Percentiles rank a stretch among this genome's conserved stretches.
Evolutionary conservation across 164 flowering plant genomes (phyloP).

Genomic region (Houttuynia cordata): DNA sequence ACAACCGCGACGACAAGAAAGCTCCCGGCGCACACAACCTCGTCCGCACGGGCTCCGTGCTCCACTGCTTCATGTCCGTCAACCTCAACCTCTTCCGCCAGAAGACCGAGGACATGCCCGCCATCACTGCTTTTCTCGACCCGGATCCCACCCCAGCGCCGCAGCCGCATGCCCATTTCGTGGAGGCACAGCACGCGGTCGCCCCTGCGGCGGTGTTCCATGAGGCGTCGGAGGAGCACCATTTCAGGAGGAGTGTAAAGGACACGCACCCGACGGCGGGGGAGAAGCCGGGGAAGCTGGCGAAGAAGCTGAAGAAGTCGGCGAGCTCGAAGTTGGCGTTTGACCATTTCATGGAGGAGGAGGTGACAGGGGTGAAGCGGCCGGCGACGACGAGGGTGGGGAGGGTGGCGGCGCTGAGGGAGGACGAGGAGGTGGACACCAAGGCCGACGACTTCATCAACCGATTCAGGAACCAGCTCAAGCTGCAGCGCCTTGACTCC

Average conservation of each 20-base stretch:
- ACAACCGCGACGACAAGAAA: neutral
- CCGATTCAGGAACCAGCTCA: conserved; percentile 42
- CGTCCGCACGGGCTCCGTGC: conserved; percentile 26
- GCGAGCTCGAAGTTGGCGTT: conserved; percentile 14
- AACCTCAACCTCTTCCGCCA: conserved; percentile 12
- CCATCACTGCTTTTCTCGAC: neutral
- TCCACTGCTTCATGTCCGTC: conserved; percentile 32
- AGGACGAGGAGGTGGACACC: conserved; percentile 39
- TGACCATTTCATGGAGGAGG: conserved; percentile 13
- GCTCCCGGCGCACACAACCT: neutral
- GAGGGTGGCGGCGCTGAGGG: conserved; percentile 9
- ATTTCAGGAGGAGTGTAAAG: conserved; percentile 6
- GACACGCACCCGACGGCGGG: conserved; percentile 9
- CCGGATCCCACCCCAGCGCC: no score
- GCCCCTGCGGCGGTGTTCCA: conserved; percentile 1
- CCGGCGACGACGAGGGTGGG: conserved; percentile 17
- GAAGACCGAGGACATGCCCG: conserved; percentile 9
- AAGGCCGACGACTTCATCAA: conserved; percentile 55
- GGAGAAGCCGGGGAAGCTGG: conserved; percentile 7
- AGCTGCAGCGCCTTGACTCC: conserved; percentile 43
- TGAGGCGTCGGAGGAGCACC: conserved; percentile 1
- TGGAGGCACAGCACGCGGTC: neutral
- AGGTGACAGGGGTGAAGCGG: conserved; percentile 8
- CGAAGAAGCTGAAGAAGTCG: conserved; percentile 24
- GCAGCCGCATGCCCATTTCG: neutral